A percentile compares a stretch with the other conserved stretches of the same genome.
Conservation (phyloP, 176 grass and related monocot genomes). For the Juncus inflexus region DNA sequence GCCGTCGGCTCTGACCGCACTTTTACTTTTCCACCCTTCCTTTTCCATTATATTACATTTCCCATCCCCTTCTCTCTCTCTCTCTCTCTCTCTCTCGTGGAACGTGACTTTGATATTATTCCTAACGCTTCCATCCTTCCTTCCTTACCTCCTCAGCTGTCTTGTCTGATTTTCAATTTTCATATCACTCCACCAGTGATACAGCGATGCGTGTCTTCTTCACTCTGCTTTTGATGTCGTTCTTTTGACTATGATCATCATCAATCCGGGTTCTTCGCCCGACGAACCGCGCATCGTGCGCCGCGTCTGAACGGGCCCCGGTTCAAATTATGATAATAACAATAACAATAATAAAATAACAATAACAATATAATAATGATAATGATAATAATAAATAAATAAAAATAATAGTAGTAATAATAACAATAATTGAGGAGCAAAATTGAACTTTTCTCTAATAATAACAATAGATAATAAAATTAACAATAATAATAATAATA, state of each 20-base stretch:
- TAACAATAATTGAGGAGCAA: too few species aligned
- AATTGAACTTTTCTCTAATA: too few species aligned
- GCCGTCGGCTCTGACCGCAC: constrained; percentile 9
- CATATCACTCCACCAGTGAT: not conserved
- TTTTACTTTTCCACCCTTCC: not conserved
- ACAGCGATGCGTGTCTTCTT: not conserved
- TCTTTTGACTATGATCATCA: constrained; percentile 12
- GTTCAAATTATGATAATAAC: too few species aligned
- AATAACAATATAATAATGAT: too few species aligned
- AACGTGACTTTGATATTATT: constrained; percentile 4
- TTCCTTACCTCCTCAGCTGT: not conserved
- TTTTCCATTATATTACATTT: too few species aligned
- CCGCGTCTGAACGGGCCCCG: not conserved
- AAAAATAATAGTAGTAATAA: too few species aligned
- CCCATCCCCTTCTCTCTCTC: not conserved
- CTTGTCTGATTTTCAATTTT: not conserved
- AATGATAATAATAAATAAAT: too few species aligned
- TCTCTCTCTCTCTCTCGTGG: constrained; percentile 2
- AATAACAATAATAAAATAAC: too few species aligned
- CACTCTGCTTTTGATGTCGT: constrained; percentile 4
- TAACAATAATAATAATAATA: too few species aligned
- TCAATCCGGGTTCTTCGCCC: not conserved
- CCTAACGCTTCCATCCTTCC: not conserved
- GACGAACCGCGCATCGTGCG: not conserved
- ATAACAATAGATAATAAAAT: too few species aligned